These are phyloP conservation scores for Paraleonurus japonicus DNA, from an alignment of 257 asterid species.

Conservation along the genomic window DNA sequence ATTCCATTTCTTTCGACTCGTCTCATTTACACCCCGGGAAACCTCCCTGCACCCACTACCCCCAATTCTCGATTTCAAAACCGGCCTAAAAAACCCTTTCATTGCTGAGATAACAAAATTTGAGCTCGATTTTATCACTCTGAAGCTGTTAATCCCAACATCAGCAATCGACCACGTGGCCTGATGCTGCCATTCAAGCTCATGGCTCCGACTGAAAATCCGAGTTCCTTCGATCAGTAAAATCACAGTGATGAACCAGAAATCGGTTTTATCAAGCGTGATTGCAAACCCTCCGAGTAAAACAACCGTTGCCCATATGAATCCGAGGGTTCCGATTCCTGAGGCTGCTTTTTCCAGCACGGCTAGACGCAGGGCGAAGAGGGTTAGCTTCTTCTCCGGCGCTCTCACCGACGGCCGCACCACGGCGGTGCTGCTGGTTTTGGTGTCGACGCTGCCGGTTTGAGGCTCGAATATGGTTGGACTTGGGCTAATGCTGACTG, in stretches of 20 bases:
- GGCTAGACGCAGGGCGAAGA: slow-evolving; percentile 86
- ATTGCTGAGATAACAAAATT: slow-evolving; percentile 25
- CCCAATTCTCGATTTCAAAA: slow-evolving; percentile 16
- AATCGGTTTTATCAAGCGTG: slow-evolving; percentile 68
- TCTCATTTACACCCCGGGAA: slow-evolving; percentile 7
- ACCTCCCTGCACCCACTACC: slow-evolving; percentile 37
- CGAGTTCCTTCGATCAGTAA: slow-evolving; percentile 72
- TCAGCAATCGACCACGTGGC: slow-evolving; percentile 78
- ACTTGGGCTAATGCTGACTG: slow-evolving; percentile 37
- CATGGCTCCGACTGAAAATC: slow-evolving; percentile 84
- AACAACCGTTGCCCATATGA: slow-evolving; percentile 96
- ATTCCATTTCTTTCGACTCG: slow-evolving; percentile 31
- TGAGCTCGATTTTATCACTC: slow-evolving; percentile 59
- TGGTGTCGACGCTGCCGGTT: slow-evolving; percentile 33
- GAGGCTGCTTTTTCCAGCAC: slow-evolving; percentile 87
- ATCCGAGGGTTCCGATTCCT: slow-evolving; percentile 81
- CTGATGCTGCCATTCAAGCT: slow-evolving; percentile 97
- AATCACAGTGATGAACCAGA: slow-evolving; percentile 86
- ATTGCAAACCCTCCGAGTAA: slow-evolving; percentile 96
- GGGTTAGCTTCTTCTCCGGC: slow-evolving; percentile 86
- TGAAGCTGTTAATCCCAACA: slow-evolving; percentile 68
- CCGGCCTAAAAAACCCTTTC: slow-evolving; percentile 30
- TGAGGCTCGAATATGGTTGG: slow-evolving; percentile 50
- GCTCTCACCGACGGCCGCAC: slow-evolving; percentile 40
- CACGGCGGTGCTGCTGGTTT: slow-evolving; percentile 34